Base-by-base conservation (phyloP, 2,329 filamentous ascomycete species). In the Colletotrichum incanum region DNA sequence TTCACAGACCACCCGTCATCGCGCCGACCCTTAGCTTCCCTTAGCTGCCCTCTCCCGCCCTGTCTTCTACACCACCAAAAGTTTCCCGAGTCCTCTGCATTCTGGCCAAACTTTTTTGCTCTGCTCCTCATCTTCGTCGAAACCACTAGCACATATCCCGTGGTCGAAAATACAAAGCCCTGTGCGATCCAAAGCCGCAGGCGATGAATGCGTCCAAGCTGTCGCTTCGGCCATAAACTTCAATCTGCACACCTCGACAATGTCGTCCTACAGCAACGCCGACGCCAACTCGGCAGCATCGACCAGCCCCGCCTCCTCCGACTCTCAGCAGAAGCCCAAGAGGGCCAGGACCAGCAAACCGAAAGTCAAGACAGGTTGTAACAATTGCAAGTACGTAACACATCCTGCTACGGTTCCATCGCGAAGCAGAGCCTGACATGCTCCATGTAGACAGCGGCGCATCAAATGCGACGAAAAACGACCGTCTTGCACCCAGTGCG, bases 381-480 rank as follows among this genome's bases (percentile, higher is more conserved):
- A 85, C 76, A 91, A 89, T 79, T 93, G 90, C 90, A 92, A 92
- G 90, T 92, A 84, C 79, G 90, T 85, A 66, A 45, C 59, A 45
- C 67, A 39, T 28, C 11, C 31, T 18, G 34, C 62, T 50, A 41
- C 8, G 64, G 37, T 67, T 62, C 68, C 66, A 34, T 61, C 50
- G 41, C 18, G 34, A 41, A 31, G 61, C 65, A 37, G 28, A 71
- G 70, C 72, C 72, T 74, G 76, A 76, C 73, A 75, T 80, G 61
- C 18, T 67, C 65, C 73, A 55, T 45, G 70, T 75, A 92, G 90
- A 79, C 85, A 84, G 74, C 85, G 90, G 75, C 86, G 89, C 73
- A 91, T 93, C 73, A 93, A 93, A 79, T 93, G 91, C 78, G 91
- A 92, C 78, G 91, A 93, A 80, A 84, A 80, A 73, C 88, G 90